Evolutionary conservation across 2,329 filamentous ascomycete genomes (phyloP), one percentile per base, ranked within the genome.

Genomic region (Cytospora chrysosperma): DNA sequence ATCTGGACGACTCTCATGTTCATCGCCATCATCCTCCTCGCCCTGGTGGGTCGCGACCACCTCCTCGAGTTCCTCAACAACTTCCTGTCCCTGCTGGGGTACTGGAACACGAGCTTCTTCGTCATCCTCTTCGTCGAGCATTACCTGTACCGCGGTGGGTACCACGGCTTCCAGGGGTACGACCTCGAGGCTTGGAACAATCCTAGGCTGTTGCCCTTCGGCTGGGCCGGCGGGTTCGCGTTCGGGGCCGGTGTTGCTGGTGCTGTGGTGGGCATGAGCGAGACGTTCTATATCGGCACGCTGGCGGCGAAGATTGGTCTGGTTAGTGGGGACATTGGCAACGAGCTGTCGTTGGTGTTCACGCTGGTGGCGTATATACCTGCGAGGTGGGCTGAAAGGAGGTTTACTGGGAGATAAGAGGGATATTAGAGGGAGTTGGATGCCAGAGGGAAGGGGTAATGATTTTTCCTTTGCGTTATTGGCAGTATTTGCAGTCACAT

Each of bases 221-320:
- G 81, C 8, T 69, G 77, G 43, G 81, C 72, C 2, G 81, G 77
- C 2, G 68, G 76, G 0, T 63, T 73, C 4, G 79, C 81, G 0
- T 84, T 83, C 66, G 69, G 76, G 0, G 70, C 77, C 1, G 81
- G 81, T 1, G 72, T 79, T 9, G 77, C 74, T 9, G 80, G 78
- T 24, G 85, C 82, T 75, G 75, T 84, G 26, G 75, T 87, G 69
- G 85, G 84, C 1, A 87, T 88, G 84, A 78, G 78, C 54, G 80
- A 85, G 73, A 85, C 81, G 0, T 85, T 81, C 79, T 85, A 81
- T 68, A 73, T 81, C 26, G 82, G 82, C 0, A 74, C 75, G 2
- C 67, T 83, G 56, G 80, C 77, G 1, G 71, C 69, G 49, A 70
- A 74, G 66, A 82, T 83, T 64, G 79, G 80, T 5, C 71, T 73